Base-by-base conservation (phyloP, 1,139 yeast genomes). In the Protomyces inouyei region DNA sequence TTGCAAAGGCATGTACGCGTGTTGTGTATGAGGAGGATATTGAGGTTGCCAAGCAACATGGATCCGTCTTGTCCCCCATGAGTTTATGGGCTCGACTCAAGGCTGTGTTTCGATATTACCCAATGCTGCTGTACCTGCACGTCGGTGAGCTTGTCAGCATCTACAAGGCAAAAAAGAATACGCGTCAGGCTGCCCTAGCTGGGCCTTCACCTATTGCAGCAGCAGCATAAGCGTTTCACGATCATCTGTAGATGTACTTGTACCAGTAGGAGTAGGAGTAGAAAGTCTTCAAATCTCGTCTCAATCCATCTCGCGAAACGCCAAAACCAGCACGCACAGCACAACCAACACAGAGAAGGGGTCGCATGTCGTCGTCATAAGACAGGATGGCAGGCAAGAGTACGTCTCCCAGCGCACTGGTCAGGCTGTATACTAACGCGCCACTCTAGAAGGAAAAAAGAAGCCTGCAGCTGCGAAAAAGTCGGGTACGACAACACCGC, bases 1-100 rank as follows among this genome's bases (percentile, higher is more conserved):
- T 93, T 86, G 95, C 97, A 1, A 83, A 84, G 55, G 93, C 93
- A 74, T 93, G 98, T 77, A 92, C 97, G 0, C 78, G 78, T 37
- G 84, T 91, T 0, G 93, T 90, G 1, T 88, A 84, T 71, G 82
- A 82, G 36, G 97, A 90, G 23, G 68, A 68, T 40, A 38, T 55
- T 18, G 71, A 70, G 36, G 5, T 59, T 18, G 56, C 63, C 18
- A 51, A 45, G 21, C 43, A 48, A 3, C 40, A 57, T 28, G 48
- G 48, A 6, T 10, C 23, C 10, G 21, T 18, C 48, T 18, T 16
- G 21, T 43, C 48, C 6, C 48, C 48, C 5, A 43, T 21, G 3
- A 43, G 48, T 8, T 12, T 52, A 16, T n/a, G 53, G 25, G 52
- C 52, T n/a, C 56, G 51, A 32, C 25, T 53, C 21, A 21, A 40